Evolutionary conservation across 192 early-diverging fungal species (phyloP).

Genomic region (Rhizophagus sp.): DNA sequence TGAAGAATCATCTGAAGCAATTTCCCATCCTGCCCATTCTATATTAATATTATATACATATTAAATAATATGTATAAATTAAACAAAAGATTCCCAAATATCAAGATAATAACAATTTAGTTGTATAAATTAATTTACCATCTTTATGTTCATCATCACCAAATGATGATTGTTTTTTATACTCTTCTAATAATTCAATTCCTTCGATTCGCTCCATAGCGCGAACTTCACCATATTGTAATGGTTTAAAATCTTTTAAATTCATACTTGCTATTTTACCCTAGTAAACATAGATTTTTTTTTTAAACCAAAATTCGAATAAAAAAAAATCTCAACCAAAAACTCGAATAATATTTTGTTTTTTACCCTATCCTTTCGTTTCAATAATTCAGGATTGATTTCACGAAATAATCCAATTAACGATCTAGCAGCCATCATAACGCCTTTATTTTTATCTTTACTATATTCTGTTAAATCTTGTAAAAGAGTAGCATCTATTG

Average conservation of each 20-base stretch:
- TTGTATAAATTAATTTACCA: background rate
- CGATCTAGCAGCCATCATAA: constrained; percentile 90
- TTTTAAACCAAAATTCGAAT: background rate
- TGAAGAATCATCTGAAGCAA: constrained; percentile 34
- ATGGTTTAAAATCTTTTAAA: constrained; percentile 62
- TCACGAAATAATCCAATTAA: constrained; percentile 93
- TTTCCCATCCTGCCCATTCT: constrained; percentile 45
- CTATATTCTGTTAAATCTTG: constrained; percentile 91
- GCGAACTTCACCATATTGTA: constrained; percentile 72
- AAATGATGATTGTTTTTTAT: constrained; percentile 47
- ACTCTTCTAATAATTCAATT: constrained; percentile 71
- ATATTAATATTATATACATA: background rate
- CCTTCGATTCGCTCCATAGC: constrained; percentile 75
- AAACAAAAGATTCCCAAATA: background rate
- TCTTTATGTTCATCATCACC: constrained; percentile 33
- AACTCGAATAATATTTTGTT: background rate
- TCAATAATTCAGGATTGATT: constrained; percentile 91
- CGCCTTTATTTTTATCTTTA: constrained; percentile 91
- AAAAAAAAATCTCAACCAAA: background rate
- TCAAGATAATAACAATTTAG: background rate
- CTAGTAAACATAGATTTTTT: background rate
- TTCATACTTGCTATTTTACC: constrained; percentile 82
- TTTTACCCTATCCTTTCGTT: constrained; percentile 78
- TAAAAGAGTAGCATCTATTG: constrained; percentile 81
- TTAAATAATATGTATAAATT: too few relatives aligned